Base-by-base conservation (phyloP, 768 basidiomycete species). In the Leucocoprinus birnbaumii region DNA sequence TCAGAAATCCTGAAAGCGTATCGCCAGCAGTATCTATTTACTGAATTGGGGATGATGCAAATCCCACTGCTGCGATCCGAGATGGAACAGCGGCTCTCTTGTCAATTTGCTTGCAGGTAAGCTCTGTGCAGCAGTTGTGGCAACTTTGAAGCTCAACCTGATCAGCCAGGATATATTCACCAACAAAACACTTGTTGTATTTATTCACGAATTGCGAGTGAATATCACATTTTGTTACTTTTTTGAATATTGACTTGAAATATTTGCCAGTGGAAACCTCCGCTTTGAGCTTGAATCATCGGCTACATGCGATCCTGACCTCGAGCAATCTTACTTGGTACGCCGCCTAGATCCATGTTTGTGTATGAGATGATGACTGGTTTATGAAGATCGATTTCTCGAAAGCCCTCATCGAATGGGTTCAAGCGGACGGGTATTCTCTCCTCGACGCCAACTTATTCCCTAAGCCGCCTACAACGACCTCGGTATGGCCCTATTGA, bases 141-240 rank as follows among this genome's bases (percentile, higher is more conserved):
- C 56, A 37, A 43, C 35, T 53, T 31, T 51, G 14, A n/a, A 3
- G 26, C 31, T 49, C 38, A 49, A 22, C 57, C 37, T 11, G 44
- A 31, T 16, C 47, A 97, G 95, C 27, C 71, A 77, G 43, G 89
- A 95, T 67, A 74, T 98, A 27, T 87, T 91, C 63, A 79, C 86
- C 24, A 86, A 88, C 52, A 72, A 83, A 26, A 91, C 88, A 0
- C 64, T 98, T 22, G 82, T 98, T 25, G 71, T 98, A 40, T 91
- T 98, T 63, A 84, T 90, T 4, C 97, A 99, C 71, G 95, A 98
- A 74, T 94, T 98, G 96, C 96, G 67, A 66, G 91, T 71, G 27
- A 34, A 50, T 40, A 40, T 57, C 11, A n/a, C 38, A 14, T 48
- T 16, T 7, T 8, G 11, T n/a, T 48, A 48, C 44, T 16, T 40